These are phyloP conservation scores for Aspergillus novoparasiticus DNA, from an alignment of 2,329 filamentous ascomycete species.

Conservation along the genomic window DNA sequence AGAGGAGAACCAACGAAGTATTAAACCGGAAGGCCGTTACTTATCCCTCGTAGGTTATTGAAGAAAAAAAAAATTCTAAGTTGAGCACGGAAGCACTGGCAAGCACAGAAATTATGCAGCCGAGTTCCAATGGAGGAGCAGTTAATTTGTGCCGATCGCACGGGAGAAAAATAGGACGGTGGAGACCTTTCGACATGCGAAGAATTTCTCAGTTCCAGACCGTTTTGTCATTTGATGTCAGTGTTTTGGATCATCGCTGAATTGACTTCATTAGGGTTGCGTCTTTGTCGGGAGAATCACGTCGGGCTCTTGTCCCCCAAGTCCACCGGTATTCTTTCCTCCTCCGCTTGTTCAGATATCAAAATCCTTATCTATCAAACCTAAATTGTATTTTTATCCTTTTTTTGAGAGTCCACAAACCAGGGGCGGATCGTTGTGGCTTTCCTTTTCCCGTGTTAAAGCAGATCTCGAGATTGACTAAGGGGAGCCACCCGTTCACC, in stretches of 20 bases:
- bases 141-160: constrained; percentile 12
- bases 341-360: not conserved
- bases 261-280: constrained; percentile 3
- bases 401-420: not conserved
- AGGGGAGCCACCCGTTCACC: not conserved
- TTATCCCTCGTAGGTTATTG: not conserved
- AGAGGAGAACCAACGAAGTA: not conserved
- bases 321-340: not conserved
- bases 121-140: not conserved
- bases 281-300: not conserved
- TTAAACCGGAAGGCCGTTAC: not conserved
- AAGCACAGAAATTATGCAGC: not conserved
- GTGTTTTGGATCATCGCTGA: constrained; percentile 1
- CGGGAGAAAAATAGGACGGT: constrained; percentile 7
- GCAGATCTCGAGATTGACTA: not conserved
- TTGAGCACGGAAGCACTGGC: not conserved
- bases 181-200: not conserved
- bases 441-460: not conserved
- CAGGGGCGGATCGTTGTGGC: not conserved
- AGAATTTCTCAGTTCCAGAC: constrained; percentile 4
- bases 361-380: not conserved
- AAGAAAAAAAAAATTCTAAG: not conserved
- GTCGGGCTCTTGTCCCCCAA: not conserved
- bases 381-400: not conserved
- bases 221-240: constrained; percentile 4